Conservation (phyloP, 163 green algal species). For the Scenedesmus sp. region DNA sequence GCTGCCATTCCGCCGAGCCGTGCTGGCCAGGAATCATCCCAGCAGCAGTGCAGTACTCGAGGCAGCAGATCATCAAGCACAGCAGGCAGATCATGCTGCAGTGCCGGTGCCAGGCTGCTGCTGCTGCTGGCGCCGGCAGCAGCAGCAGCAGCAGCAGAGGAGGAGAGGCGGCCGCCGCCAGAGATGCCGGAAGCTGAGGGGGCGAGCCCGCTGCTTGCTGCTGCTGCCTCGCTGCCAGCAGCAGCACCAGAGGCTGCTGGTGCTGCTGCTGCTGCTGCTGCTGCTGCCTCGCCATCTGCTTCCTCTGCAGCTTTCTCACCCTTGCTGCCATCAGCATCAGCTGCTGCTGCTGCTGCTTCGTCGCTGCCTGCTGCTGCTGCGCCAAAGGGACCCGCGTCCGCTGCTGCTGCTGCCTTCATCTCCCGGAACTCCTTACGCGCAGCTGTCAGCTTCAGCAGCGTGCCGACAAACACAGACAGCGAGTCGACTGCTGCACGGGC, state of each 20-base stretch:
- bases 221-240: not conserved
- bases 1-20: constrained; percentile 87
- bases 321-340: not conserved
- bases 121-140: not conserved
- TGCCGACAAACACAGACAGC: constrained; percentile 88
- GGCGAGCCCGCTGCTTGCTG: not conserved
- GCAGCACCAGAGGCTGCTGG: constrained; percentile 10
- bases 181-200: not conserved
- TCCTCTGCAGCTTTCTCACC: not conserved
- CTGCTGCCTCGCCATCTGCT: not conserved
- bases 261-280: not conserved
- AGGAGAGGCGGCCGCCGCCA: not conserved
- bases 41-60: constrained; percentile 93
- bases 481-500: constrained; percentile 68
- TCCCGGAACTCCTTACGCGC: constrained; percentile 42
- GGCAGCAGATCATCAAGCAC: constrained; percentile 85
- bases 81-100: constrained; percentile 57
- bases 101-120: constrained; percentile 12
- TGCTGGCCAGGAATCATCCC: constrained; percentile 84
- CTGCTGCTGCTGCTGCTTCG: not conserved
- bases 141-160: not conserved
- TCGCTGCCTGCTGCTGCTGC: not conserved
- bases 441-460: constrained; percentile 72
- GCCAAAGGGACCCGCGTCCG: constrained; percentile 12
- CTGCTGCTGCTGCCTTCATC: constrained; percentile 4